Percentiles rank a stretch among this genome's conserved stretches.
phyloP scores from a whole-genome alignment of 2,329 filamentous ascomycete species.

The Stemphylium beticola region DNA sequence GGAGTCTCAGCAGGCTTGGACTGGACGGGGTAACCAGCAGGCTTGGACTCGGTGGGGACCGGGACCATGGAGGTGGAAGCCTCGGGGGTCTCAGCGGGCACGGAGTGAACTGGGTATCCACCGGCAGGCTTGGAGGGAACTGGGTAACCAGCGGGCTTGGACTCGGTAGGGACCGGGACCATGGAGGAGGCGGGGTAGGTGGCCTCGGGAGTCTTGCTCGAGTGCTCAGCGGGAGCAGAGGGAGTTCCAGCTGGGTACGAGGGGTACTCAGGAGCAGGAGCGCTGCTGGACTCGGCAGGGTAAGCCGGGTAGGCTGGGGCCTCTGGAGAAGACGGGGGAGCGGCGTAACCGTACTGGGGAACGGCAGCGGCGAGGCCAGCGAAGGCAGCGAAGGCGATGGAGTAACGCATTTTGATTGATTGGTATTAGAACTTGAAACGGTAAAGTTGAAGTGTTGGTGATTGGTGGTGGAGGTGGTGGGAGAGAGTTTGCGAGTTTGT shows the following conservation, averaged over 20 bases:
- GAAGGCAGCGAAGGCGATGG: conserved; percentile 43
- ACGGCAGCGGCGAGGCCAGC: conserved; percentile 41
- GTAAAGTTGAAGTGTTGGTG: conserved; percentile 22
- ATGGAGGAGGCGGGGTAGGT: background rate
- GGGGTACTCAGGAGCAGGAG: conserved; percentile 16
- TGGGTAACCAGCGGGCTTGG: background rate
- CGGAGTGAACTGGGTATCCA: conserved; percentile 18
- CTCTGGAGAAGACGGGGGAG: conserved; percentile 26
- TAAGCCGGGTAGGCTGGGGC: conserved; percentile 14
- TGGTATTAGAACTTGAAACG: conserved; percentile 35
- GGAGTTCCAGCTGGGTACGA: conserved; percentile 10
- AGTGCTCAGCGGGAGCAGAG: conserved; percentile 14
- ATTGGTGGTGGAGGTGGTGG: conserved; percentile 16
- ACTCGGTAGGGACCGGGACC: background rate
- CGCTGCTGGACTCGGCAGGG: conserved; percentile 5
- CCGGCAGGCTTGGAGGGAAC: background rate
- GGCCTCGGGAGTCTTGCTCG: conserved; percentile 16
- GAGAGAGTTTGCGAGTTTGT: conserved; percentile 22
- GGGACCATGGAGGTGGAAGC: background rate
- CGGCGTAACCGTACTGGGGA: conserved; percentile 33
- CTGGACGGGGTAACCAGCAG: too few species aligned
- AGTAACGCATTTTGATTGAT: conserved; percentile 51
- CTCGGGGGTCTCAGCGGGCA: background rate
- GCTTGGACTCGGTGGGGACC: background rate
- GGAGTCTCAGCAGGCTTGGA: background rate